Percentiles rank a stretch among this genome's conserved stretches.
Conservation (phyloP, 1,139 yeast species). For the Yamadazyma mexicana region DNA sequence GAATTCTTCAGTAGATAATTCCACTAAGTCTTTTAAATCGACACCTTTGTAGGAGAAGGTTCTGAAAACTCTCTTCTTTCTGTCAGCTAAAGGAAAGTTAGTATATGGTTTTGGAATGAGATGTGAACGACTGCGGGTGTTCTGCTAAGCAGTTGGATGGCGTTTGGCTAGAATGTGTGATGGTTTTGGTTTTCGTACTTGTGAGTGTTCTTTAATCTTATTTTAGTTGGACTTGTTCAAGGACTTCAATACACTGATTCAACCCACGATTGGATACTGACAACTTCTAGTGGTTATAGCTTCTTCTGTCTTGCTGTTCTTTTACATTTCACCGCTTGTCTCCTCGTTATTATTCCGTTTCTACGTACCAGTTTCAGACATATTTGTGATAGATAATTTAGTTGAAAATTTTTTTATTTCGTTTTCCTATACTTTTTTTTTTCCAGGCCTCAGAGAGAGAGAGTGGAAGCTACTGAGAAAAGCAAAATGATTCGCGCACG, state of each 20-base stretch:
- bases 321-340: not conserved
- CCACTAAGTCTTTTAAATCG: slow-evolving; percentile 92
- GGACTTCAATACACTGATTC: no score
- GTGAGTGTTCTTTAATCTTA: no score
- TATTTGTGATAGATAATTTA: slow-evolving; percentile 21
- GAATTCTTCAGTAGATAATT: slow-evolving; percentile 95
- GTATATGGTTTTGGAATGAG: slow-evolving; percentile 18
- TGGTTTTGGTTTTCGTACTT: no score
- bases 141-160: no score
- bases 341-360: not conserved
- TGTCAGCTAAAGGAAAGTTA: slow-evolving; percentile 46
- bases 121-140: no score
- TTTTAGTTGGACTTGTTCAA: no score
- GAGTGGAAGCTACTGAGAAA: not conserved
- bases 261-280: no score
- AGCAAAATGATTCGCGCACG: not conserved
- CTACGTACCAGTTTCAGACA: slow-evolving; percentile 52
- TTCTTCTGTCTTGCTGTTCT: no score
- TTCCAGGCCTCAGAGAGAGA: not conserved
- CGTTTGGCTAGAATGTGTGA: no score
- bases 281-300: no score
- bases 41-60: slow-evolving; percentile 99
- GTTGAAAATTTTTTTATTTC: slow-evolving; percentile 1
- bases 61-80: slow-evolving; percentile 92
- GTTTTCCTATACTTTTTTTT: slow-evolving; percentile 1